phyloP scores from a whole-genome alignment of 1,284 basidiomycete species.

The Phlebopus sp. region DNA sequence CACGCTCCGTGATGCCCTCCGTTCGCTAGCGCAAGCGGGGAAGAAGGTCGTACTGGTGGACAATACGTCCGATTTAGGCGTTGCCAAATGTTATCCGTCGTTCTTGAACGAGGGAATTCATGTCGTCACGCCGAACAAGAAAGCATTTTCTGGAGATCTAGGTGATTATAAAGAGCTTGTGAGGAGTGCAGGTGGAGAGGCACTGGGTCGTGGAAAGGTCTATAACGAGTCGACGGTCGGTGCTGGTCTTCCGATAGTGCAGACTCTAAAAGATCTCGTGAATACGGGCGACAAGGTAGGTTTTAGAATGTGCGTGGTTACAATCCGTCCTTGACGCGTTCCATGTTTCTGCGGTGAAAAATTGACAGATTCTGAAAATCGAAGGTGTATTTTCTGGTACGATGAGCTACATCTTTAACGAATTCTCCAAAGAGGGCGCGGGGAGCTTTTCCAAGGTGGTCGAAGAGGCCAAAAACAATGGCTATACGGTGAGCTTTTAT shows the following conservation, averaged over 20 bases:
- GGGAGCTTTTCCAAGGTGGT: conserved; percentile 89
- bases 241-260: conserved; percentile 91
- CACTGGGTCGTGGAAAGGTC: conserved; percentile 61
- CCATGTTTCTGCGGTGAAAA: not conserved
- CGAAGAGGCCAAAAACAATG: conserved; percentile 84
- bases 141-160: conserved; percentile 84
- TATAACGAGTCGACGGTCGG: conserved; percentile 95
- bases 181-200: conserved; percentile 30
- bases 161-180: conserved; percentile 73
- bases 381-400: conserved; percentile 93
- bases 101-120: conserved; percentile 81
- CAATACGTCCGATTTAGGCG: conserved; percentile 85
- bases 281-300: conserved; percentile 86
- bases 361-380: conserved; percentile 64
- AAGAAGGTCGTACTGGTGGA: conserved; percentile 82
- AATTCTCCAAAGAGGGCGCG: conserved; percentile 72
- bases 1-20: conserved; percentile 38
- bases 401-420: conserved; percentile 99
- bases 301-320: not conserved
- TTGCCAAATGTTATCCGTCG: conserved; percentile 83
- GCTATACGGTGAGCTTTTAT: conserved; percentile 72
- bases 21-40: conserved; percentile 33
- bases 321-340: too few species aligned
- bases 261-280: conserved; percentile 89
- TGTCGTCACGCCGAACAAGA: conserved; percentile 98